Conservation (phyloP, 106 monocot genomes). For the Apostasia shenzhenica region DNA sequence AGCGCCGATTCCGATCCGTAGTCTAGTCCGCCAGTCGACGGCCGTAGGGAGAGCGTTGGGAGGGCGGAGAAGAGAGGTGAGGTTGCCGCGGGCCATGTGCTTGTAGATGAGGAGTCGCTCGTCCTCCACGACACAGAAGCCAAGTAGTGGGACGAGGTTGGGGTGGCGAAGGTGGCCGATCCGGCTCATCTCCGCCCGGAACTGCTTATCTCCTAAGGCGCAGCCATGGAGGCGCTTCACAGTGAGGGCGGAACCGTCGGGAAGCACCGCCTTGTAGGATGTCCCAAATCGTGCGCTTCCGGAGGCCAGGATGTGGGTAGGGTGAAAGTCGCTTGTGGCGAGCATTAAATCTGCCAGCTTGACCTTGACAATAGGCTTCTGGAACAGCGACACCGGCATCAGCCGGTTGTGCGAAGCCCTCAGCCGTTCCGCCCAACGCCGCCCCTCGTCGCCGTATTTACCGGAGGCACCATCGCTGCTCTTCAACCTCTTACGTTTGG, state of each 20-base stretch:
- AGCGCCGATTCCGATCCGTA: constrained; percentile 60
- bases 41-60: background rate
- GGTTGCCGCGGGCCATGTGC: constrained; percentile 59
- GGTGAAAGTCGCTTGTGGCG: constrained; percentile 59
- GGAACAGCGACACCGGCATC: constrained; percentile 63
- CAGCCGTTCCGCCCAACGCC: constrained; percentile 52
- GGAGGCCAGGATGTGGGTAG: constrained; percentile 38
- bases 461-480: background rate
- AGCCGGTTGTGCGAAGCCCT: constrained; percentile 42
- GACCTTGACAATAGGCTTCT: constrained; percentile 86
- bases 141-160: constrained; percentile 79
- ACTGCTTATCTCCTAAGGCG: constrained; percentile 62
- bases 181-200: constrained; percentile 42
- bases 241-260: constrained; percentile 70
- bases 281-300: constrained; percentile 53
- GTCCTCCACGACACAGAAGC: constrained; percentile 77
- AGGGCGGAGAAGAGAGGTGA: constrained; percentile 21
- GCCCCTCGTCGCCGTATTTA: constrained; percentile 1
- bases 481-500: background rate
- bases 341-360: constrained; percentile 75
- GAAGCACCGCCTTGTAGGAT: constrained; percentile 60
- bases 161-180: constrained; percentile 82
- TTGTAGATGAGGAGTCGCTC: constrained; percentile 79
- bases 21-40: constrained; percentile 59
- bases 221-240: constrained; percentile 70